Evolutionary conservation across 176 grass and related monocot species (phyloP).

Genomic region (Chloris gayana): DNA sequence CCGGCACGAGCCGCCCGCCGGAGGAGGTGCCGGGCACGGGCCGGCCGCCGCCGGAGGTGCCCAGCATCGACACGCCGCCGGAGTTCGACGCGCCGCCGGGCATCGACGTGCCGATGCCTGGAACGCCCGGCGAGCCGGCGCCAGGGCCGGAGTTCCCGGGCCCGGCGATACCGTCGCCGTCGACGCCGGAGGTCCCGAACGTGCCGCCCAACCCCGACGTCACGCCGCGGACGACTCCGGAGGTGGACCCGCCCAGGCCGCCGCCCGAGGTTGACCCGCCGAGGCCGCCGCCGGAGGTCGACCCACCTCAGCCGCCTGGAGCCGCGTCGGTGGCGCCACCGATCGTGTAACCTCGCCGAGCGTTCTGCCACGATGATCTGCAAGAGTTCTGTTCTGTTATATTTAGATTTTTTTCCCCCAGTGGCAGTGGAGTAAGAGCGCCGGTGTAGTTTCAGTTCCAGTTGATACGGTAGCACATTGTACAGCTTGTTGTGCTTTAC

Average conservation of each 20-base stretch:
- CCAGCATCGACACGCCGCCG: constrained; percentile 52
- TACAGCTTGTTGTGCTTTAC: too few species aligned
- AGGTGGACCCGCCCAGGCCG: constrained; percentile 20
- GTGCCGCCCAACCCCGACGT: constrained; percentile 54
- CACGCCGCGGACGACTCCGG: constrained; percentile 27
- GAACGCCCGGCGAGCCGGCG: constrained; percentile 17
- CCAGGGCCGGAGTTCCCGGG: constrained; percentile 57
- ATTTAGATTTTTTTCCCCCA: too few species aligned
- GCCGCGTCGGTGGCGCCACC: constrained; percentile 29
- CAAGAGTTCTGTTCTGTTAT: too few species aligned
- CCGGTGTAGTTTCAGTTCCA: too few species aligned
- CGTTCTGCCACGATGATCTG: too few species aligned
- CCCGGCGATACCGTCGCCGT: constrained; percentile 58
- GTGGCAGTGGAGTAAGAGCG: too few species aligned
- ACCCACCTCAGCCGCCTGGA: constrained; percentile 2
- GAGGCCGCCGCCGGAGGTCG: too few species aligned
- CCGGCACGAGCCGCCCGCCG: constrained; percentile 14
- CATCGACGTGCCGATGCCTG: constrained; percentile 41
- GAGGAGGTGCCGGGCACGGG: constrained; percentile 13
- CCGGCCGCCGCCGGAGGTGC: constrained; percentile 42
- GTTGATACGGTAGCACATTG: too few species aligned
- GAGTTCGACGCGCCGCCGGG: constrained; percentile 52
- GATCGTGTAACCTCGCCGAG: neutral
- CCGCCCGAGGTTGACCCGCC: constrained; percentile 27
- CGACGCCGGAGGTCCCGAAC: constrained; percentile 56